A percentile compares a stretch with the other conserved stretches of the same genome.
These are phyloP conservation scores for Rosa chinensis DNA, from an alignment of 306 rosid species.

Conservation along the genomic window DNA sequence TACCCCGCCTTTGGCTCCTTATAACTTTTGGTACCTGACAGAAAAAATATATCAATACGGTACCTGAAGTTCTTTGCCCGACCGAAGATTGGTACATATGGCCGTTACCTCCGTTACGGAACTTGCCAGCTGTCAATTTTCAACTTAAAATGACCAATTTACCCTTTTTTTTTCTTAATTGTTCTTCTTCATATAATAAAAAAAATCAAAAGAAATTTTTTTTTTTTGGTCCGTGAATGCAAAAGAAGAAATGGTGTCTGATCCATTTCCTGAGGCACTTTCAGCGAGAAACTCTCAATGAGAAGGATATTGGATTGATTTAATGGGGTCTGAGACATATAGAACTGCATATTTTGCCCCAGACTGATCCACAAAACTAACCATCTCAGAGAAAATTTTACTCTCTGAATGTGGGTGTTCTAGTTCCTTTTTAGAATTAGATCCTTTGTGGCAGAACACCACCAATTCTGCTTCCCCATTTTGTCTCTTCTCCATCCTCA, in stretches of 20 bases:
- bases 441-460: conserved; percentile 63
- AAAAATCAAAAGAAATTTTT: too few species aligned
- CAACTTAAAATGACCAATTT: too few species aligned
- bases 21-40: too few species aligned
- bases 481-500: conserved; percentile 52
- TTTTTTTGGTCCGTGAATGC: too few species aligned
- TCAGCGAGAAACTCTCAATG: conserved; percentile 72
- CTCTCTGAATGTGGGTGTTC: conserved; percentile 61
- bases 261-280: conserved; percentile 48
- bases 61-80: too few species aligned
- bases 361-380: conserved; percentile 63
- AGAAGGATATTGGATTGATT: conserved; percentile 64
- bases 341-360: conserved; percentile 86
- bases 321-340: conserved; percentile 72
- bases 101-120: too few species aligned
- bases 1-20: too few species aligned
- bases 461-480: conserved; percentile 66
- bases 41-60: too few species aligned
- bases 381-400: conserved; percentile 59
- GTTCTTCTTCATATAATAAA: too few species aligned
- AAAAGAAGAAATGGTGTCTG: neutral
- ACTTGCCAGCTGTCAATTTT: too few species aligned
- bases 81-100: too few species aligned
- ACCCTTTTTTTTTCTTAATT: too few species aligned
- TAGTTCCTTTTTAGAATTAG: conserved; percentile 38